These are phyloP conservation scores for Sporothrix schenckii DNA, from an alignment of 2,329 filamentous ascomycete genomes.

Conservation along the genomic window DNA sequence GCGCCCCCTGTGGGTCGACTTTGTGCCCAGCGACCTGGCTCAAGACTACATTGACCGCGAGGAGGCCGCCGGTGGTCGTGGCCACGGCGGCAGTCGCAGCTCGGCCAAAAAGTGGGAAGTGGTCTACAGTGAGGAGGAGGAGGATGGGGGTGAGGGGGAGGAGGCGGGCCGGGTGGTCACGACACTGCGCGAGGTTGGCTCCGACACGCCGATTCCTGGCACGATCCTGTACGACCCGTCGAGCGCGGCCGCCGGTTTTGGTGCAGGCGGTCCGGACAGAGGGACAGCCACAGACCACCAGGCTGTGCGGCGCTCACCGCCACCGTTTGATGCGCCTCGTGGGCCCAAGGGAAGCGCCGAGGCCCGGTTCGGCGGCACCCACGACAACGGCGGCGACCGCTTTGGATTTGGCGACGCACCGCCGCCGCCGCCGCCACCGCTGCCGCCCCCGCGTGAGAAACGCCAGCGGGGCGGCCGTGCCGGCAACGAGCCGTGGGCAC, in stretches of 20 bases:
- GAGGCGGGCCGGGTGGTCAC: slow-evolving; percentile 52
- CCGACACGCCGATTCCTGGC: slow-evolving; percentile 28
- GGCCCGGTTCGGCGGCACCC: neutral
- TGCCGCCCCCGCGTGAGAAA: slow-evolving; percentile 8
- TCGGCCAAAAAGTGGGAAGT: slow-evolving; percentile 68
- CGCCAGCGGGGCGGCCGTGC: slow-evolving; percentile 12
- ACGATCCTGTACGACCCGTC: slow-evolving; percentile 23
- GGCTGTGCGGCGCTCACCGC: slow-evolving; percentile 19
- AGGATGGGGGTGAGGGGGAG: slow-evolving; percentile 37
- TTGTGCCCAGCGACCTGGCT: slow-evolving; percentile 76
- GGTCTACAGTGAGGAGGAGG: slow-evolving; percentile 62
- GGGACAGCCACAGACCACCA: neutral
- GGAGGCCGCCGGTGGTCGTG: slow-evolving; percentile 47
- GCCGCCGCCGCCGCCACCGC: slow-evolving; percentile 12
- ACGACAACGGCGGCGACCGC: neutral
- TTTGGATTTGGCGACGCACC: neutral
- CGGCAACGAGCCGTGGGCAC: neutral
- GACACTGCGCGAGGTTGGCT: slow-evolving; percentile 54
- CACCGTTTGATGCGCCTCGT: slow-evolving; percentile 37
- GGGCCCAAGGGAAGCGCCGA: slow-evolving; percentile 38
- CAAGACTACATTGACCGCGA: slow-evolving; percentile 74
- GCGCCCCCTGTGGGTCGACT: slow-evolving; percentile 86
- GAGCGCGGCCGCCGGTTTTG: neutral
- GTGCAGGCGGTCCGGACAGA: neutral
- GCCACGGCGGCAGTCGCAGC: slow-evolving; percentile 44